Base-by-base conservation (phyloP, 2,329 filamentous ascomycete genomes). In the Penicillium sp. region DNA sequence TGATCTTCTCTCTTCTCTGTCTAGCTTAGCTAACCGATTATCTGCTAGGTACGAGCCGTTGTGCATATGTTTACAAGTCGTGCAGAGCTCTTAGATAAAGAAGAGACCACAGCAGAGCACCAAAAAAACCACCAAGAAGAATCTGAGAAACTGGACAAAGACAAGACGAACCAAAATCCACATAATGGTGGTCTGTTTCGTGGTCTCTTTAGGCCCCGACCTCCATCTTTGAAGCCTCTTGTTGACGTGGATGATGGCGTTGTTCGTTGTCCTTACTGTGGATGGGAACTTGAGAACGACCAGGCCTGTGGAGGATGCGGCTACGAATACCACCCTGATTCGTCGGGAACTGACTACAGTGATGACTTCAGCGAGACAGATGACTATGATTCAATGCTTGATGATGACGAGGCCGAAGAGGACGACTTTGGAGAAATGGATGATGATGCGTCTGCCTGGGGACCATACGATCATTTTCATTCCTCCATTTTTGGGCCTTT, bases 51-150 rank as follows among this genome's bases (percentile, higher is more conserved):
- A 37, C 76, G 81, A 41, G 77, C 84, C 42, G 75, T 86, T 62
- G 79, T 81, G 16, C 72, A 78, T 43, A 70, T 83, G 47, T 83
- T 85, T 60, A 74, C 77, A 27, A 74, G 70, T 48, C 74, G 78
- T 39, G 69, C 70, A 21, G 80, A 84, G 56, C 68, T 85, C 27
- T 66, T 85, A 39, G 79, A 82, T 26, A 67, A 74, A 28, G 80
- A 78, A 31, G 82, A 86, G 62, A 81, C 79, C 2, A 68, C 77
- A 3, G 76, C 79, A 32, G 77, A 84, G 55, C 81, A 85, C 58
- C 60, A 63, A 18, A 64, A 71, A 50, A 75, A 74, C 60, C 77
- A 77, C 50, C 70, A 70, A 28, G 79, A 82, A 47, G 82, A 84
- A 59, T 75, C 76, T 7, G 72, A 76, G 26, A 68, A 70, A 31